Conservation (phyloP, 768 basidiomycete genomes). For the Lactifluus hygrophoroides region DNA sequence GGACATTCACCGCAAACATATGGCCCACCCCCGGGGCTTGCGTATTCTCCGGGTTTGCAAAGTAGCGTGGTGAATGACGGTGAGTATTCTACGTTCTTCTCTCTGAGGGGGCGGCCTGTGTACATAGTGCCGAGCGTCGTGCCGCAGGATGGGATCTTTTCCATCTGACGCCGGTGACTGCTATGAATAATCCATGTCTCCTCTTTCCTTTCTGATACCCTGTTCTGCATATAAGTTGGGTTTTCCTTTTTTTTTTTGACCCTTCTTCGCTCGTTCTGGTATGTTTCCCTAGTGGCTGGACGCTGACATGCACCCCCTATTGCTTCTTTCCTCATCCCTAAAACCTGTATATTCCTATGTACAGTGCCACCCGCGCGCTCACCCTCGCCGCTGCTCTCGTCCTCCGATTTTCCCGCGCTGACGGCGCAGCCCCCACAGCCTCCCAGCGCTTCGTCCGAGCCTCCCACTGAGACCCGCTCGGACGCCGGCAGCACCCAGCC, state of each 20-base stretch:
- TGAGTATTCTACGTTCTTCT: slow-evolving; percentile 7
- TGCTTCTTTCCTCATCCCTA: slow-evolving; percentile 22
- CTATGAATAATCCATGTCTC: not conserved
- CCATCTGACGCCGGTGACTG: not conserved
- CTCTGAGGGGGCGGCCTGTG: not conserved
- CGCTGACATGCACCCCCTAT: slow-evolving; percentile 19
- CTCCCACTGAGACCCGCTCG: slow-evolving; percentile 13
- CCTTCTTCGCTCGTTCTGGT: slow-evolving; percentile 14
- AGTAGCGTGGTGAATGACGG: slow-evolving; percentile 22
- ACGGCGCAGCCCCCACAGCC: slow-evolving; percentile 30
- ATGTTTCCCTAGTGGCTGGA: slow-evolving; percentile 11
- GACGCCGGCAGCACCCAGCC: slow-evolving; percentile 27
- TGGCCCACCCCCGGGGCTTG: slow-evolving; percentile 64
- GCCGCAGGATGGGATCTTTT: slow-evolving; percentile 5
- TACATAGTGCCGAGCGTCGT: slow-evolving; percentile 13
- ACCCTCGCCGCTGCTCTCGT: slow-evolving; percentile 43
- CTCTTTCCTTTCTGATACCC: not conserved
- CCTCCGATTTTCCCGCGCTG: slow-evolving; percentile 72
- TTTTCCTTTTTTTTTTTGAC: not conserved
- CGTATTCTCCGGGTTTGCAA: slow-evolving; percentile 32
- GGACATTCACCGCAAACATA: slow-evolving; percentile 8
- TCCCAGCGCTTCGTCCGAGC: slow-evolving; percentile 26
- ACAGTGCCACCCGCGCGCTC: slow-evolving; percentile 20
- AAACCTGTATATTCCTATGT: slow-evolving; percentile 22
- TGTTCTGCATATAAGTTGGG: not conserved